Evolutionary conservation across 1,139 yeast species (phyloP), one percentile per base, ranked within the genome.

Genomic region (Lodderomyces oxycetoniae): DNA sequence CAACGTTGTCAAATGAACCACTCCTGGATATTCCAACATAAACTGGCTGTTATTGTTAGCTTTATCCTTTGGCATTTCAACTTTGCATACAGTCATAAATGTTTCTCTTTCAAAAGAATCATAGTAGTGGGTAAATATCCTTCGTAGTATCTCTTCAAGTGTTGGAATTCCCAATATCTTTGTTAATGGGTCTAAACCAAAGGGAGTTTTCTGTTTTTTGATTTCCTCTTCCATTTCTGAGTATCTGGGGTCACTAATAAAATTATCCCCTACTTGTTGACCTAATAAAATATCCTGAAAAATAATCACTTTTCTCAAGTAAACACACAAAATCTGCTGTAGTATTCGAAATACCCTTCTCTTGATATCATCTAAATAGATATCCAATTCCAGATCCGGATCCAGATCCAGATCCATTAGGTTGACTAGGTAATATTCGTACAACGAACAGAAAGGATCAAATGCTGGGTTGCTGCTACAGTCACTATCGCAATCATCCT

Each of bases 21-120:
- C 51, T 4, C 67, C 69, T 1, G 73, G 72, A 38, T 50, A 67
- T 10, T 60, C 66, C 17, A 66, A 46, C 1, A 54, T 34, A 19
- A 60, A 48, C 5, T 59, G 11, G 10, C 12, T 20, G 13, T 26
- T 14, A 4, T 8, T 17, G 9, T 17, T 17, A n/a, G 11, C 21
- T 10, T 11, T n/a, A 11, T 12, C 12, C n/a, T 6, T 24, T n/a
- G n/a, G n/a, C n/a, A n/a, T n/a, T n/a, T n/a, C n/a, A 9, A 20
- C n/a, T 20, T 20, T 20, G 12, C 9, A 12, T 10, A 12, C 14
- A 6, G 26, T 24, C 26, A 10, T 14, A 24, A 24, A 24, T 7
- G 26, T 10, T 7, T 10, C 12, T 24, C 12, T 24, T 10, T 24
- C 26, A 11, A 24, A 7, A 10, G 26, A 24, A 24, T 6, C 6